phyloP scores from a whole-genome alignment of 768 basidiomycete species.

The Leccinum subtestaceum region DNA sequence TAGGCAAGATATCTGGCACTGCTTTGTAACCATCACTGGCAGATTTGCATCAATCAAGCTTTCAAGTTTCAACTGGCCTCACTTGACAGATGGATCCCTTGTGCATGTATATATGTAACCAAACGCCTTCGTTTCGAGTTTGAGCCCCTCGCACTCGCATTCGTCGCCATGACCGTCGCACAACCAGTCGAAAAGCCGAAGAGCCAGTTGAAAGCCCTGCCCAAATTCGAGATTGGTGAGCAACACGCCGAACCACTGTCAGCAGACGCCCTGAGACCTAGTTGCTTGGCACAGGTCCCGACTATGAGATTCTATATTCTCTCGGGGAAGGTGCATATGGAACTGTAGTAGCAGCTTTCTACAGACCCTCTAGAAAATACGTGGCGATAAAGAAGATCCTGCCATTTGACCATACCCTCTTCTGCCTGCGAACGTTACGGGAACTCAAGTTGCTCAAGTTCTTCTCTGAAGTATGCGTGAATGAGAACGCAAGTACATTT shows the following conservation, averaged over 20 bases:
- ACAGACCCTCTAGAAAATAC: constrained; percentile 75
- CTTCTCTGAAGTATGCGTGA: constrained; percentile 75
- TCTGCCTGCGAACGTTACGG: constrained; percentile 83
- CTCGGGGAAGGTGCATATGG: constrained; percentile 90
- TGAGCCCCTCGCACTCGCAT: not conserved
- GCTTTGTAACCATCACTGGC: constrained; percentile 5
- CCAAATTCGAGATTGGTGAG: constrained; percentile 71
- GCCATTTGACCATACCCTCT: constrained; percentile 92
- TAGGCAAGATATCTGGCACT: constrained; percentile 5
- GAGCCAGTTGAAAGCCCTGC: constrained; percentile 54
- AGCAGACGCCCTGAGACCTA: not conserved
- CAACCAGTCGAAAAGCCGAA: constrained; percentile 33
- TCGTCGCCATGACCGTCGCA: constrained; percentile 6
- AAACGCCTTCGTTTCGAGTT: not conserved
- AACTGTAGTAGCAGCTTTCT: constrained; percentile 84
- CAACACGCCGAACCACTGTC: not conserved
- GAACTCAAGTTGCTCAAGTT: constrained; percentile 90
- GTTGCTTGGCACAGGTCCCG: constrained; percentile 46
- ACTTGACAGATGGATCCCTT: not conserved
- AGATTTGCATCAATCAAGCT: constrained; percentile 11
- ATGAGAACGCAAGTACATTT: constrained; percentile 62
- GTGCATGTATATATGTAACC: constrained; percentile 3
- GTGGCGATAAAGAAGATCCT: constrained; percentile 96
- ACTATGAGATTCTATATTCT: constrained; percentile 70
- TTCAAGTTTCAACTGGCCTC: not conserved